Evolutionary conservation across 345 rosid genomes (phyloP).

Genomic region (Zanthoxylum bungeanum): DNA sequence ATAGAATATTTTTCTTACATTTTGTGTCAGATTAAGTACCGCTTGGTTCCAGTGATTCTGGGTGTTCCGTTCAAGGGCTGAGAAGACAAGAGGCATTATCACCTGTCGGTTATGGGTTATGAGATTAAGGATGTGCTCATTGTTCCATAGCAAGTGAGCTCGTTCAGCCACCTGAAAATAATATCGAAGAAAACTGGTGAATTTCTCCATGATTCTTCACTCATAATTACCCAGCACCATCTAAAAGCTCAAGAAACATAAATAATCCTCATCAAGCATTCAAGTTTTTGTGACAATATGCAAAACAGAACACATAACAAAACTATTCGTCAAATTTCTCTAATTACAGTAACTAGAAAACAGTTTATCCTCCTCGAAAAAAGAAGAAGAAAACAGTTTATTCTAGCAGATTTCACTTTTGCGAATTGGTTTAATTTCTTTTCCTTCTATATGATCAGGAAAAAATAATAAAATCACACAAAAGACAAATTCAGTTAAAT

Average conservation of each 20-base stretch:
- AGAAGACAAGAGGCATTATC: slow-evolving; percentile 51
- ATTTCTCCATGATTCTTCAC: slow-evolving; percentile 7
- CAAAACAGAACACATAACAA: not conserved
- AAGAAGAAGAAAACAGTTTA: too few relatives aligned
- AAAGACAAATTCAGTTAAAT: not conserved
- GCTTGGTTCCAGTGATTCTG: slow-evolving; percentile 77
- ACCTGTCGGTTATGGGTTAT: slow-evolving; percentile 48
- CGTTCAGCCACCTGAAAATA: slow-evolving; percentile 73
- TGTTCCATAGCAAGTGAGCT: slow-evolving; percentile 75
- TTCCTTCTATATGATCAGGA: not conserved
- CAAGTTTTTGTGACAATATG: not conserved
- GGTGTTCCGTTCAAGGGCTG: slow-evolving; percentile 59
- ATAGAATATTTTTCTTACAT: slow-evolving; percentile 48
- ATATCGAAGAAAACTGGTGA: not conserved
- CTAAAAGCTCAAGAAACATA: not conserved
- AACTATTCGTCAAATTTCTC: too few relatives aligned
- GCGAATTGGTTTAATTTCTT: not conserved
- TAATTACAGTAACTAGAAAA: not conserved
- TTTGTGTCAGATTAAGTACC: slow-evolving; percentile 61
- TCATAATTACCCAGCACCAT: not conserved
- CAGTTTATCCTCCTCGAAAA: too few relatives aligned
- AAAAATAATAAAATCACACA: not conserved
- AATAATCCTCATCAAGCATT: not conserved
- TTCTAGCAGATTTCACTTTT: not conserved
- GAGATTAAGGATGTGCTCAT: slow-evolving; percentile 57